Conservation (phyloP, 768 basidiomycete genomes). For the Sarcodon sp. region DNA sequence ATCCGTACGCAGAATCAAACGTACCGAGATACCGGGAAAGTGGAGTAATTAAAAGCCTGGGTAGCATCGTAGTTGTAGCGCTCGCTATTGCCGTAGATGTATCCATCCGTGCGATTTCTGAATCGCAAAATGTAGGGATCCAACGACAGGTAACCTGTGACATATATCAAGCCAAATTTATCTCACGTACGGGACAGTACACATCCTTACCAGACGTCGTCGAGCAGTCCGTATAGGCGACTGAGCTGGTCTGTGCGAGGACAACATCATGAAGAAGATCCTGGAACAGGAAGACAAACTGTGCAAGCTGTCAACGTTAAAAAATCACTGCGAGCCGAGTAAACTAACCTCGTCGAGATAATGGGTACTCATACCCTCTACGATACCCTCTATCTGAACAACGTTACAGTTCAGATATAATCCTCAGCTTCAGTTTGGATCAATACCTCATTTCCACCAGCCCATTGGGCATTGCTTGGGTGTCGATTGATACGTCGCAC, state of each 20-base stretch:
- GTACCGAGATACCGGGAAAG: conserved; percentile 35
- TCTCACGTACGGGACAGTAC: no score
- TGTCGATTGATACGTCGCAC: conserved; percentile 41
- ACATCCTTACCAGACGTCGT: conserved; percentile 29
- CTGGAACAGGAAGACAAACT: conserved; percentile 40
- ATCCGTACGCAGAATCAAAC: conserved; percentile 1
- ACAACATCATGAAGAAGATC: conserved; percentile 36
- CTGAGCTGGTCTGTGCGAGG: conserved; percentile 35
- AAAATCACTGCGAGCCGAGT: no score
- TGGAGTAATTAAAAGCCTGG: conserved; percentile 38
- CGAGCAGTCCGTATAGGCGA: conserved; percentile 48
- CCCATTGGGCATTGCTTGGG: conserved; percentile 47
- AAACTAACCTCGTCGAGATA: conserved; percentile 33
- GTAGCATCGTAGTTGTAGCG: conserved; percentile 43
- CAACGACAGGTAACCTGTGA: conserved; percentile 27
- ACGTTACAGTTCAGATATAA: no score
- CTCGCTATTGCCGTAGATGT: conserved; percentile 45
- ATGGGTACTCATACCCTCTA: conserved; percentile 26
- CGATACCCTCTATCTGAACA: conserved; percentile 34
- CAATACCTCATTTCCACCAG: conserved; percentile 36
- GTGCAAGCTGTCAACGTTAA: background rate
- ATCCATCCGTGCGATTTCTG: conserved; percentile 33
- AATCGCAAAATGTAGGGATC: conserved; percentile 41
- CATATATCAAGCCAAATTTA: no score
- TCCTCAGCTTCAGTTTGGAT: no score